Conservation (phyloP, 495 filamentous ascomycete species). For the Hamigera avellanea region DNA sequence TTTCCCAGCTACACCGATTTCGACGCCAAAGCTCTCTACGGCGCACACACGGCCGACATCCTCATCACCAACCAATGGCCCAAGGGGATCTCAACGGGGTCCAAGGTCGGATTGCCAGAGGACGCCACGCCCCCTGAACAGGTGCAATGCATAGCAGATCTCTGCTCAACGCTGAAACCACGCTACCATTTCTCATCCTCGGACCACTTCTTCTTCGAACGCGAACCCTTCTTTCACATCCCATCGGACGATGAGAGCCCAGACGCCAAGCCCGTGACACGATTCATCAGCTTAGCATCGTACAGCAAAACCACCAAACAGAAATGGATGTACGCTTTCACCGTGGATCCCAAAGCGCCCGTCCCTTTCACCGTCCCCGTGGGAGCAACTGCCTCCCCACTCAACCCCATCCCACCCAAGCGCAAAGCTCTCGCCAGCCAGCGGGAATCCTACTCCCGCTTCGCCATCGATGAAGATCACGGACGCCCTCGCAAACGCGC, state of each 20-base stretch:
- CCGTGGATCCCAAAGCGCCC: slow-evolving; percentile 52
- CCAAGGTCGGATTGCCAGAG: slow-evolving; percentile 42
- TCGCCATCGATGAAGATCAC: slow-evolving; percentile 31
- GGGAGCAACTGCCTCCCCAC: slow-evolving; percentile 62
- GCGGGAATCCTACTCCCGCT: slow-evolving; percentile 48
- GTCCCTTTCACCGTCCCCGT: slow-evolving; percentile 43
- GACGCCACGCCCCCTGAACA: slow-evolving; percentile 26
- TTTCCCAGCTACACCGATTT: slow-evolving; percentile 57
- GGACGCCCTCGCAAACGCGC: slow-evolving; percentile 41
- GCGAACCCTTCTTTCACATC: slow-evolving; percentile 82
- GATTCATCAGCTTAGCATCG: slow-evolving; percentile 78
- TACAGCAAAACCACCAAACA: slow-evolving; percentile 61
- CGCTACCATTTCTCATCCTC: slow-evolving; percentile 79
- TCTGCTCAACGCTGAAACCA: slow-evolving; percentile 66
- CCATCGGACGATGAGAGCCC: slow-evolving; percentile 37
- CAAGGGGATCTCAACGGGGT: slow-evolving; percentile 48
- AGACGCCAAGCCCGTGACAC: slow-evolving; percentile 50
- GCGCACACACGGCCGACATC: slow-evolving; percentile 69
- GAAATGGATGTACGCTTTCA: slow-evolving; percentile 88
- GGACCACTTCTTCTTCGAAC: slow-evolving; percentile 63
- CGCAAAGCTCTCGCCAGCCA: slow-evolving; percentile 43
- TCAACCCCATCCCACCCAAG: slow-evolving; percentile 43
- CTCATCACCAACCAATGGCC: slow-evolving; percentile 84
- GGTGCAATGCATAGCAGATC: slow-evolving; percentile 53
- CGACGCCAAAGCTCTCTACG: slow-evolving; percentile 65